phyloP scores from a whole-genome alignment of 2,329 filamentous ascomycete species.

The Fusarium pininemorale region DNA sequence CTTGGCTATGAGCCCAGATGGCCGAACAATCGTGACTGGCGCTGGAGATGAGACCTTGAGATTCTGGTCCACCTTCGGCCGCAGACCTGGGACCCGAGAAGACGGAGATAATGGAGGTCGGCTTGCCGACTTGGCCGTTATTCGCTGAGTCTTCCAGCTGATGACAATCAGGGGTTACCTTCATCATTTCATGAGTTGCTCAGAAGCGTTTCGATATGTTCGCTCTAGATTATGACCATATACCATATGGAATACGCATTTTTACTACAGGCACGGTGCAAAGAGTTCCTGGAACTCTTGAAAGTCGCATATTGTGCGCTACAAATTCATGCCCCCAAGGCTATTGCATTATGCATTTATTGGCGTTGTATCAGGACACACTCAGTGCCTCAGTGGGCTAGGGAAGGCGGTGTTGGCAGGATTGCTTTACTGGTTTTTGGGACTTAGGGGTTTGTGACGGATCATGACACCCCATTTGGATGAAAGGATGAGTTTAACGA shows the following conservation, averaged over 20 bases:
- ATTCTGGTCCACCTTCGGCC: conserved; percentile 97
- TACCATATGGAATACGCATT: conserved; percentile 2
- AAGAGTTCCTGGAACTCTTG: conserved; percentile 20
- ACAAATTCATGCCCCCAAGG: conserved; percentile 36
- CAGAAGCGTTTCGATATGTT: neutral
- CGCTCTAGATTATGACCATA: neutral
- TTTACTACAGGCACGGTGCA: neutral
- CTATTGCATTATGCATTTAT: conserved; percentile 44
- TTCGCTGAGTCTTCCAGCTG: conserved; percentile 60
- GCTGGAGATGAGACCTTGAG: conserved; percentile 95
- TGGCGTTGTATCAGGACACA: conserved; percentile 43
- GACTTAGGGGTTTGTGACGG: conserved; percentile 16
- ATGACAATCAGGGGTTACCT: neutral
- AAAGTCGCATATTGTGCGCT: conserved; percentile 34
- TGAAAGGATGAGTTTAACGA: conserved; percentile 31
- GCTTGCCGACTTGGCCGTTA: conserved; percentile 83
- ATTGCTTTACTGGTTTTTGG: conserved; percentile 36
- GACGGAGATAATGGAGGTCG: conserved; percentile 71
- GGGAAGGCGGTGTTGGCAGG: conserved; percentile 37
- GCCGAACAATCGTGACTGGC: conserved; percentile 91
- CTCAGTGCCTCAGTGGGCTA: conserved; percentile 36
- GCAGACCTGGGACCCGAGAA: conserved; percentile 76
- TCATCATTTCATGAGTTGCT: neutral
- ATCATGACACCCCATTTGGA: conserved; percentile 25
- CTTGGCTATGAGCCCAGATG: conserved; percentile 96